phyloP scores from a whole-genome alignment of 1,284 basidiomycete species.

The Ustilago tritici region DNA sequence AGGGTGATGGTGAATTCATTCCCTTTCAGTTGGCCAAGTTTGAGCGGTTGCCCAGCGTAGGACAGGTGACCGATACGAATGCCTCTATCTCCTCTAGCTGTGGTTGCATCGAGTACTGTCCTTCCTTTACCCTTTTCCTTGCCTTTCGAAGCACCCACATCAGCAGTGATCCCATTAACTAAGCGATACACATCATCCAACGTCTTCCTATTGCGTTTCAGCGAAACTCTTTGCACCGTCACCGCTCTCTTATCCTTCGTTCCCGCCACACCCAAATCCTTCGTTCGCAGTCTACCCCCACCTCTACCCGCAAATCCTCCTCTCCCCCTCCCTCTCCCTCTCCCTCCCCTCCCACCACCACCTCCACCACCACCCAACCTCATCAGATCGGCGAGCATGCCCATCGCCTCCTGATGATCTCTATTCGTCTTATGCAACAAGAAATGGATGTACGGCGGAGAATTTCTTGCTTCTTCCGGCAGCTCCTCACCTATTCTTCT shows the following conservation, averaged over 20 bases:
- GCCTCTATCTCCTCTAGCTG: slow-evolving; percentile 73
- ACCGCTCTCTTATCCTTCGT: slow-evolving; percentile 99
- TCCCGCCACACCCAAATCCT: slow-evolving; percentile 86
- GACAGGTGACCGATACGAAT: slow-evolving; percentile 87
- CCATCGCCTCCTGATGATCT: slow-evolving; percentile 93
- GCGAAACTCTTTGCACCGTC: slow-evolving; percentile 89
- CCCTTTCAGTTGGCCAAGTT: slow-evolving; percentile 93
- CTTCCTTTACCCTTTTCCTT: slow-evolving; percentile 37
- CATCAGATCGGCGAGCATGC: slow-evolving; percentile 76
- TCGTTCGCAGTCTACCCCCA: slow-evolving; percentile 39
- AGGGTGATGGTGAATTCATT: slow-evolving; percentile 95
- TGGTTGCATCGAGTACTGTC: slow-evolving; percentile 38
- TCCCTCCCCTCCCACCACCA: slow-evolving; percentile 29
- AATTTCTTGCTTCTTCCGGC: slow-evolving; percentile 71
- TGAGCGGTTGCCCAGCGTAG: slow-evolving; percentile 83
- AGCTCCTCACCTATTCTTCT: slow-evolving; percentile 68
- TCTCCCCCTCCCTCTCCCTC: slow-evolving; percentile 37
- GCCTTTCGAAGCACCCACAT: slow-evolving; percentile 3
- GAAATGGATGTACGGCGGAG: slow-evolving; percentile 89
- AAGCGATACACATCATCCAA: slow-evolving; percentile 83
- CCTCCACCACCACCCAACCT: slow-evolving; percentile 43
- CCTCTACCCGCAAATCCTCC: slow-evolving; percentile 30
- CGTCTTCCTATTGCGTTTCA: slow-evolving; percentile 82
- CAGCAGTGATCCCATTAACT: slow-evolving; percentile 71
- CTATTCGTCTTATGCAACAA: slow-evolving; percentile 97